Base-by-base conservation (phyloP, 805 yeast genomes). In the Zygosaccharomyces siamensis region DNA sequence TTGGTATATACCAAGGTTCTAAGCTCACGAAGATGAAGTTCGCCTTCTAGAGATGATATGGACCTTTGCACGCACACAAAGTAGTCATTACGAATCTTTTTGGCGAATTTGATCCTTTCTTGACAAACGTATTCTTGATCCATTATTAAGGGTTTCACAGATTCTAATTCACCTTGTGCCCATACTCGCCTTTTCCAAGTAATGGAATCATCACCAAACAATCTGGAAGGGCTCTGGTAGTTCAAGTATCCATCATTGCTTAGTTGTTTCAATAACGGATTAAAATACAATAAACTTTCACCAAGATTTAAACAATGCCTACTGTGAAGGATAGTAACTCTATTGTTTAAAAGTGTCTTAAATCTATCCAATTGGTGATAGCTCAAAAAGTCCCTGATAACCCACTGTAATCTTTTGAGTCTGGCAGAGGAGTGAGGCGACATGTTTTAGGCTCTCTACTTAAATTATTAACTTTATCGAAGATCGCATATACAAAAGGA, bases 191-290 rank as follows among this genome's bases (percentile, higher is more conserved):
- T 67, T 28, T 64, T 68, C 57, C 76, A 84, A 56, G 21, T 42
- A 31, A 43, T 50, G 3, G 20, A 26, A 1, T 57, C 59, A 14
- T 54, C 56, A 3, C 33, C 26, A 7, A 57, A 37, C 12, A 57
- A 23, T 2, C 54, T 49, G 0, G 65, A 58, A 0, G 95, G 95
- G 0, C 89, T 80, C 60, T 86, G 93, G 56, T 84, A 79, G 40
- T 81, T 74, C 54, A 86, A 95, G 66, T 88, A 89, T 0, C 97
- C 96, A 64, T 89, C 97, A 1, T 56, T 42, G 2, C 84, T 82
- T 16, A 88, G 61, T 2, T 66, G 65, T 0, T 54, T 41, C 32
- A 77, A 72, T 3, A 70, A 57, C 21, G 88, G 89, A 57, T 84
- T 85, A 64, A 81, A 81, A 61, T 75, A 88, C 1, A 85, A 62